Conservation (phyloP, 2,329 filamentous ascomycete genomes). For the Colletotrichum costaricense region DNA sequence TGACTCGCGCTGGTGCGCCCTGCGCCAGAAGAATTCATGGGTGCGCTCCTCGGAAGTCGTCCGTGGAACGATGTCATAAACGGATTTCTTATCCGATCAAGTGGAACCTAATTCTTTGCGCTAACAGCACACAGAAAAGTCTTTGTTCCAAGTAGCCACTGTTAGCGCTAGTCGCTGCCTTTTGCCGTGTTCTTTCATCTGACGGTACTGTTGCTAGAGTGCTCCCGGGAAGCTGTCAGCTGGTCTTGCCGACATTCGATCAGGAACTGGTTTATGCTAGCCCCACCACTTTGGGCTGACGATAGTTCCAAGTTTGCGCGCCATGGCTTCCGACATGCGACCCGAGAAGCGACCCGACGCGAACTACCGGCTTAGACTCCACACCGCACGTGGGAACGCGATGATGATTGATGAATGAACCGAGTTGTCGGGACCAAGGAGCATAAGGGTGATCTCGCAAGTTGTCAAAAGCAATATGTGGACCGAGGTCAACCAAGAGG, state of each 20-base stretch:
- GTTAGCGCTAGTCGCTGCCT: background rate
- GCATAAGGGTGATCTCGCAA: background rate
- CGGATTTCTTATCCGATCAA: slow-evolving; percentile 7
- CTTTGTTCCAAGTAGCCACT: background rate
- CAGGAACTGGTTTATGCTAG: slow-evolving; percentile 1
- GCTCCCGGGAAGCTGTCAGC: background rate
- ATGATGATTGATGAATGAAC: background rate
- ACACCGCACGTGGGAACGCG: slow-evolving; percentile 21
- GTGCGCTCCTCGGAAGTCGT: slow-evolving; percentile 28
- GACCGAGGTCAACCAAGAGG: background rate
- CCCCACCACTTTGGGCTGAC: slow-evolving; percentile 5
- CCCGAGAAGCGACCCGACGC: slow-evolving; percentile 32
- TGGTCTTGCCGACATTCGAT: slow-evolving; percentile 11
- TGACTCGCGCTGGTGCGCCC: slow-evolving; percentile 23
- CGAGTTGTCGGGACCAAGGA: background rate
- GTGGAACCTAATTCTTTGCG: background rate
- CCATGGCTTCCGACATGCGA: slow-evolving; percentile 29
- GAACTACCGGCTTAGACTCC: background rate
- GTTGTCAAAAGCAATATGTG: background rate
- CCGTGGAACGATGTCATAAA: slow-evolving; percentile 20
- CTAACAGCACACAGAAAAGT: background rate
- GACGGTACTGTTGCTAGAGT: background rate
- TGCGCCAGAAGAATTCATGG: slow-evolving; percentile 12
- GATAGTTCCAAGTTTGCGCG: background rate
- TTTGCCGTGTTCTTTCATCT: background rate